These are phyloP conservation scores for Zygosaccharomyces sapae DNA, from an alignment of 1,139 yeast genomes.

Conservation along the genomic window DNA sequence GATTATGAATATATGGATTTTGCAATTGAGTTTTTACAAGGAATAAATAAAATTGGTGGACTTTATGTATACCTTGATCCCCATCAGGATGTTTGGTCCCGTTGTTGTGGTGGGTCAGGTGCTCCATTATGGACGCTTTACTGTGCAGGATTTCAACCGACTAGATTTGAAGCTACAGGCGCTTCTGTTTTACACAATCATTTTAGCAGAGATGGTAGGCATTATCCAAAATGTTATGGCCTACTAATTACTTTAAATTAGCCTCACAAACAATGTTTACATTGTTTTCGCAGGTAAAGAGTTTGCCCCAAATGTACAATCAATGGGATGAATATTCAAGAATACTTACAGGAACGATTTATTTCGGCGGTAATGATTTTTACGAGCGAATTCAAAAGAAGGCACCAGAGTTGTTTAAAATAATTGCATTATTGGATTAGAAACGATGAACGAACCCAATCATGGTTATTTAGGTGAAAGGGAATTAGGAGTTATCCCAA, in stretches of 20 bases:
- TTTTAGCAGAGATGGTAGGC: constrained; percentile 33
- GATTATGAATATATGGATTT: constrained; percentile 75
- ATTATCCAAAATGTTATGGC: constrained; percentile 89
- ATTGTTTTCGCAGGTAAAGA: constrained; percentile 71
- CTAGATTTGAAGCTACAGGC: constrained; percentile 57
- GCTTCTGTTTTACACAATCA: constrained; percentile 73
- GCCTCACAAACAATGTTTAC: constrained; percentile 84
- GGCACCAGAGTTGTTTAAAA: constrained; percentile 53
- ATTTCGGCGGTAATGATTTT: constrained; percentile 52
- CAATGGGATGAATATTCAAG: constrained; percentile 75
- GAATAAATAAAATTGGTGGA: constrained; percentile 63
- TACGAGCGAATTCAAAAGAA: constrained; percentile 46
- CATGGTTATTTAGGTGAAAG: constrained; percentile 56
- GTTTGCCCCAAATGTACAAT: constrained; percentile 69
- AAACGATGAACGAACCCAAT: constrained; percentile 84
- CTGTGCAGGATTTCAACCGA: constrained; percentile 88
- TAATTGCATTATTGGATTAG: constrained; percentile 63
- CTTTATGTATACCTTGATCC: constrained; percentile 79
- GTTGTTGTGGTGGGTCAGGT: constrained; percentile 91
- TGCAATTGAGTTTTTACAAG: constrained; percentile 56
- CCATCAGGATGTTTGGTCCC: constrained; percentile 94
- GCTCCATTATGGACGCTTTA: constrained; percentile 95
- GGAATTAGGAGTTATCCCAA: constrained; percentile 47
- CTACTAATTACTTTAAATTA: constrained; percentile 75
- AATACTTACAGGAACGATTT: constrained; percentile 64